Conservation (phyloP, 345 rosid species). For the Excoecaria agallocha region DNA sequence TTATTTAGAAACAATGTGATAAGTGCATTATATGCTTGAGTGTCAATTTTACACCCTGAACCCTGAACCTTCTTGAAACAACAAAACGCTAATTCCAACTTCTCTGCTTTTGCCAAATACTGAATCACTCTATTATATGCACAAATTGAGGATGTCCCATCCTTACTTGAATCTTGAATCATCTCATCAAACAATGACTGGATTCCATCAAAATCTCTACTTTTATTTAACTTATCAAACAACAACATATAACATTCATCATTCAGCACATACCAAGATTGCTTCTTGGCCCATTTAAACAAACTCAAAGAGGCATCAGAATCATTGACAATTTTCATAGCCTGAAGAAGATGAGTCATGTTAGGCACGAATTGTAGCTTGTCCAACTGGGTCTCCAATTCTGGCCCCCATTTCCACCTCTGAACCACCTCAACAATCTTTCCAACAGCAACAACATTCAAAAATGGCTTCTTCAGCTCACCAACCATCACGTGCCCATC, state of each 20-base stretch:
- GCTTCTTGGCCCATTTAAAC: conserved; percentile 88
- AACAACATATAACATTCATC: conserved; percentile 66
- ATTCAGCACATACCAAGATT: conserved; percentile 64
- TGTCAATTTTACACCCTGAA: conserved; percentile 58
- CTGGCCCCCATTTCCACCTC: conserved; percentile 99
- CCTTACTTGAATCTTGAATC: conserved; percentile 53
- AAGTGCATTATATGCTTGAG: conserved; percentile 67
- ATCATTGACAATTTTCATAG: conserved; percentile 65
- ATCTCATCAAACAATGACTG: conserved; percentile 75
- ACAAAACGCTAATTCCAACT: conserved; percentile 76
- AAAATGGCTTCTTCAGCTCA: conserved; percentile 68
- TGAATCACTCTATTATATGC: conserved; percentile 84
- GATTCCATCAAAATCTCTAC: conserved; percentile 65
- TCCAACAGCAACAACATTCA: conserved; percentile 75
- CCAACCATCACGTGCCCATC: conserved; percentile 92
- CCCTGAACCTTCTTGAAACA: conserved; percentile 89
- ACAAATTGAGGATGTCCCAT: conserved; percentile 33
- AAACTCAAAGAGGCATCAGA: conserved; percentile 67
- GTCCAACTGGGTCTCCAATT: conserved; percentile 79
- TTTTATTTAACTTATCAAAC: conserved; percentile 73
- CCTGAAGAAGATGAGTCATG: conserved; percentile 72
- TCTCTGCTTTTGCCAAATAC: conserved; percentile 85
- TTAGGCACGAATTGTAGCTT: conserved; percentile 80
- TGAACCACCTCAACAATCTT: conserved; percentile 87
- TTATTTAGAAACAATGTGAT: conserved; percentile 76